Conservation (phyloP, 805 yeast species). For the Brettanomyces sp. region DNA sequence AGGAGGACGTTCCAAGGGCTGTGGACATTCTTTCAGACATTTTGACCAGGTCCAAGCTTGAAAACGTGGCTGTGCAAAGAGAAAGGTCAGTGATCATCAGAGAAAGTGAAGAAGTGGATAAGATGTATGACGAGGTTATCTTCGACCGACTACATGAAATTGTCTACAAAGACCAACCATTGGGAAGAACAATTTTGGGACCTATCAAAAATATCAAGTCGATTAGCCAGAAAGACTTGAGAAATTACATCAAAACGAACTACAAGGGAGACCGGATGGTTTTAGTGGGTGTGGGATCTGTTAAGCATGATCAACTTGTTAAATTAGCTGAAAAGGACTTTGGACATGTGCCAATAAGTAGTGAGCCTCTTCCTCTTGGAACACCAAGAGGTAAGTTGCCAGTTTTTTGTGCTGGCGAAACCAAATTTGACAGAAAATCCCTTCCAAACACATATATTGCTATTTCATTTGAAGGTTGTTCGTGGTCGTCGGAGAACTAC, state of each 20-base stretch:
- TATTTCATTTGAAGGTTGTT: conserved; percentile 92
- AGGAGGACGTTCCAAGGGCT: conserved; percentile 71
- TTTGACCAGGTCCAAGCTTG: conserved; percentile 76
- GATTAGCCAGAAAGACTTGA: conserved; percentile 67
- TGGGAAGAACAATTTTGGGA: conserved; percentile 94
- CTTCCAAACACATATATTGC: conserved; percentile 89
- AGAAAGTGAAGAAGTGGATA: conserved; percentile 96
- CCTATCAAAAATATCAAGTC: conserved; percentile 83
- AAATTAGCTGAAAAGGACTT: conserved; percentile 66
- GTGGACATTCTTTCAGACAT: conserved; percentile 87
- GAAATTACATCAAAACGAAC: conserved; percentile 70
- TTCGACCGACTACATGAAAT: conserved; percentile 94
- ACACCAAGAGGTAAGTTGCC: conserved; percentile 67
- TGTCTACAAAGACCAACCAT: conserved; percentile 81
- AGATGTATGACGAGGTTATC: conserved; percentile 96
- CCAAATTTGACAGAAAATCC: conserved; percentile 70
- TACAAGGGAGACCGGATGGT: conserved; percentile 98
- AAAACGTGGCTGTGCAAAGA: conserved; percentile 78
- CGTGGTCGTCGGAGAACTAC: conserved; percentile 95
- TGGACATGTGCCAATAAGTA: conserved; percentile 52
- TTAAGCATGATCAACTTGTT: conserved; percentile 79
- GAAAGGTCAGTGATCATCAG: conserved; percentile 95
- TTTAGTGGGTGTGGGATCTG: conserved; percentile 92
- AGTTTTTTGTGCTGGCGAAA: conserved; percentile 76
- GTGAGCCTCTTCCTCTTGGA: conserved; percentile 60